These are phyloP conservation scores for Aphanomyces stellatus DNA, from an alignment of 352 stramenopile species.

Conservation along the genomic window DNA sequence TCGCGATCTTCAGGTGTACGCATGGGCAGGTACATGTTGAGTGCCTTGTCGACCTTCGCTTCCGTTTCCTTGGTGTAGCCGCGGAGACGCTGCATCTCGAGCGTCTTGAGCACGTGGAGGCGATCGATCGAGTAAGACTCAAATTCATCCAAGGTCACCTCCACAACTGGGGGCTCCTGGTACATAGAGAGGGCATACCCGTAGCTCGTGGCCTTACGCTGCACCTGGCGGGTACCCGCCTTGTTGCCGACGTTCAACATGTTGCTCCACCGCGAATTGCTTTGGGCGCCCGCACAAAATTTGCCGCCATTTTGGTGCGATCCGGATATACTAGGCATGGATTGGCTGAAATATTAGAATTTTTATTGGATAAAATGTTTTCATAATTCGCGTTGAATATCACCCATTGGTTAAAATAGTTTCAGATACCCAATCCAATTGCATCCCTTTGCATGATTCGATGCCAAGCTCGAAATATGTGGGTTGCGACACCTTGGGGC, in stretches of 20 bases:
- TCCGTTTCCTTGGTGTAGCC: constrained; percentile 65
- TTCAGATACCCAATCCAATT: neutral
- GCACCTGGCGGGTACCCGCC: constrained; percentile 31
- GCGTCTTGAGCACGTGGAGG: constrained; percentile 85
- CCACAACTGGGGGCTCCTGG: constrained; percentile 85
- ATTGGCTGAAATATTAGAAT: neutral
- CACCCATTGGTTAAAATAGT: neutral
- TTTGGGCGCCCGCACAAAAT: no score
- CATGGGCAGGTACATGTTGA: constrained; percentile 80
- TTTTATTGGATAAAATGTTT: constrained; percentile 1
- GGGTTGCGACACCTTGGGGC: neutral
- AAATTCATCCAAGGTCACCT: constrained; percentile 97
- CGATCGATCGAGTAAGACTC: constrained; percentile 96
- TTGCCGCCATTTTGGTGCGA: constrained; percentile 1
- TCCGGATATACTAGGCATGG: neutral
- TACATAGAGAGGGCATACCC: constrained; percentile 86
- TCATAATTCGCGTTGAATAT: neutral
- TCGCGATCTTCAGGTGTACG: constrained; percentile 31
- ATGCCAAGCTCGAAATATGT: no score
- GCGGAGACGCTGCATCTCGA: constrained; percentile 81
- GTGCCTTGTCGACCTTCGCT: constrained; percentile 66
- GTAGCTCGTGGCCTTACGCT: constrained; percentile 20
- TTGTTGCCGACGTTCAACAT: constrained; percentile 85
- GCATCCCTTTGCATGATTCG: no score
- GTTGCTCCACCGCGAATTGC: no score